These are phyloP conservation scores for Lactarius psammicola DNA, from an alignment of 768 basidiomycete genomes.

Conservation along the genomic window DNA sequence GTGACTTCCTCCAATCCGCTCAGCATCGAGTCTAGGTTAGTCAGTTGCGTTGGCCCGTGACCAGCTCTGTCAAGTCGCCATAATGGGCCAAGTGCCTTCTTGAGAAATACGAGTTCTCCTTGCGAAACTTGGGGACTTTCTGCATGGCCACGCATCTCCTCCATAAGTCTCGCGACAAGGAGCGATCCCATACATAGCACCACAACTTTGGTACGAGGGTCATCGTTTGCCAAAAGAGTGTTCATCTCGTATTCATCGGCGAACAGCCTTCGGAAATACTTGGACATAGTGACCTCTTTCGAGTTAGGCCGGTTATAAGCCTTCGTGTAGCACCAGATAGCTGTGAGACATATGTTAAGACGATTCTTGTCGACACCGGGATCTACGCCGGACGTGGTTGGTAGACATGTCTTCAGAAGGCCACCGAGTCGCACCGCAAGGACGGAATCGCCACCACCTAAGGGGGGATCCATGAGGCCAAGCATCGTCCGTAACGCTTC, in stretches of 20 bases:
- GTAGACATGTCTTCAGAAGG: conserved; percentile 7
- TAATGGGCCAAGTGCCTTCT: conserved; percentile 4
- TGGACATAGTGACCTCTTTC: neutral
- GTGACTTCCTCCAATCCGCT: neutral
- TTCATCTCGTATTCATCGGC: conserved; percentile 2
- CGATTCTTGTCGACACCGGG: neutral
- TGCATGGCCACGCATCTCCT: neutral
- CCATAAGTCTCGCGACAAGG: conserved; percentile 1
- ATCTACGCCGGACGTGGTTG: neutral
- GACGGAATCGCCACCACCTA: conserved; percentile 3
- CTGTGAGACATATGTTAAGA: conserved; percentile 1
- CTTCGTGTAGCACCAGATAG: conserved; percentile 7
- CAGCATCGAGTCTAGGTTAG: conserved; percentile 11
- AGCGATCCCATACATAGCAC: conserved; percentile 4
- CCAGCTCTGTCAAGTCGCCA: neutral
- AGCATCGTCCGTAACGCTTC: conserved; percentile 3
- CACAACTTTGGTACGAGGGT: neutral
- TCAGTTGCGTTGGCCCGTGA: neutral
- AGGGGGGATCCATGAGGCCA: neutral
- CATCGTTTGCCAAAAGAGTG: neutral
- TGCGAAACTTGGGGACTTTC: neutral
- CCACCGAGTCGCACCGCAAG: conserved; percentile 8
- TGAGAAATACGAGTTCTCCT: conserved; percentile 6
- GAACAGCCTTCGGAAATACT: conserved; percentile 4
- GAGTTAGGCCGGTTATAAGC: neutral